Conservation (phyloP, 352 stramenopile species). For the Globisporangium paddicum region DNA sequence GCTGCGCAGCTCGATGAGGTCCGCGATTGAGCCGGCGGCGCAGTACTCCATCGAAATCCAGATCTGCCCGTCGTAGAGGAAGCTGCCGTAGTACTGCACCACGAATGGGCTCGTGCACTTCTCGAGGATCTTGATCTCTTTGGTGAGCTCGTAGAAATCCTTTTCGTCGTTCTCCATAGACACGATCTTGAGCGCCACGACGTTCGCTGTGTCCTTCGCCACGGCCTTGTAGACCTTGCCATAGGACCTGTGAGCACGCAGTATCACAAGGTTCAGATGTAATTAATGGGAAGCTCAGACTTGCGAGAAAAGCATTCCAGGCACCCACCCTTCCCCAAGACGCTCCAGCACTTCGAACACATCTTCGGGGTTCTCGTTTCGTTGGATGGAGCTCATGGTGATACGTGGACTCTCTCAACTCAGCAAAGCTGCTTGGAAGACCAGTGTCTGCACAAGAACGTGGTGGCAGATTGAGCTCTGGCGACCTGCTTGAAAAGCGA, state of each 20-base stretch:
- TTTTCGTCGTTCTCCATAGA: slow-evolving; percentile 72
- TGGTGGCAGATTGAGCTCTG: not conserved
- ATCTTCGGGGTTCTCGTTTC: slow-evolving; percentile 58
- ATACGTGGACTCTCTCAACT: not conserved
- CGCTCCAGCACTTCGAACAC: slow-evolving; percentile 73
- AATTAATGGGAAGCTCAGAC: not conserved
- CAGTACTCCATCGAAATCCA: slow-evolving; percentile 91
- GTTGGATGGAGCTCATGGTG: slow-evolving; percentile 59
- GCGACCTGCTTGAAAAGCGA: not conserved
- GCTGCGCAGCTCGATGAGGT: slow-evolving; percentile 62
- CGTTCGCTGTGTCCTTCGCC: slow-evolving; percentile 42
- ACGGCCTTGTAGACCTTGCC: slow-evolving; percentile 84
- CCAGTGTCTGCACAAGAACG: not conserved
- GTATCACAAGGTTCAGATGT: not conserved
- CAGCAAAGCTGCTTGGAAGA: not conserved
- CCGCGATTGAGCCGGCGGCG: slow-evolving; percentile 75
- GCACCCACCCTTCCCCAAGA: slow-evolving; percentile 62
- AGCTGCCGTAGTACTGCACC: slow-evolving; percentile 83
- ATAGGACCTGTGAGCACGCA: slow-evolving; percentile 43
- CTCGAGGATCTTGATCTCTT: slow-evolving; percentile 86
- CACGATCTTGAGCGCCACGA: slow-evolving; percentile 85
- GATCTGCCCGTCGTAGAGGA: slow-evolving; percentile 64
- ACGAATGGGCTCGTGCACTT: slow-evolving; percentile 76
- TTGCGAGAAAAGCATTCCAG: not conserved
- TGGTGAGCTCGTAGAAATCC: slow-evolving; percentile 57